Conservation (phyloP, 257 asterid genomes). For the Vinca minor region DNA sequence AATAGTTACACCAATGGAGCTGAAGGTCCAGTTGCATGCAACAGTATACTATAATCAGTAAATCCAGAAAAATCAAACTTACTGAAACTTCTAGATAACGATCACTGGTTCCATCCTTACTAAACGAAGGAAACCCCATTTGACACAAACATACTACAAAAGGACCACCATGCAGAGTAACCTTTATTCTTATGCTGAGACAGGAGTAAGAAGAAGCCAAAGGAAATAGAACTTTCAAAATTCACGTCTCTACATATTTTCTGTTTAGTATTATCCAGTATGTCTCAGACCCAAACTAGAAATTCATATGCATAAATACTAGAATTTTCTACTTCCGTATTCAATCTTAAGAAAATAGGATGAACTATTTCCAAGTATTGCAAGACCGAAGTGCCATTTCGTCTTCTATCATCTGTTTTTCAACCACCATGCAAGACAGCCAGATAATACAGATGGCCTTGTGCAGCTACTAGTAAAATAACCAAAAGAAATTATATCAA, state of each 20-base stretch:
- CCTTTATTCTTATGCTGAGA: background rate
- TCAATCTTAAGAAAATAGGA: background rate
- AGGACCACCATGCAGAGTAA: background rate
- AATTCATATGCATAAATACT: constrained; percentile 4
- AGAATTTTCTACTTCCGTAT: background rate
- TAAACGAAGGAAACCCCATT: background rate
- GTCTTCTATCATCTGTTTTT: background rate
- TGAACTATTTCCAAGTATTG: constrained; percentile 1
- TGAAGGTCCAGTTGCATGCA: background rate
- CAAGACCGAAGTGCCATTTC: background rate
- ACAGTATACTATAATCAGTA: background rate
- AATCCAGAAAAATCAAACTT: background rate
- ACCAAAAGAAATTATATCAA: background rate
- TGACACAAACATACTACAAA: background rate
- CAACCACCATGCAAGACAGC: background rate
- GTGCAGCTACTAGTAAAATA: background rate
- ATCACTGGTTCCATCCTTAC: background rate
- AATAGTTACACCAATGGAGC: background rate
- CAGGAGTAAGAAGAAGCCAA: background rate
- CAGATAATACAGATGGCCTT: background rate
- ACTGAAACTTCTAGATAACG: background rate
- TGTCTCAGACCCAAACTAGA: background rate
- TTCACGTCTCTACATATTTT: background rate
- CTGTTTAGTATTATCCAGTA: background rate
- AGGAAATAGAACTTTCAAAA: background rate